These are phyloP conservation scores for Alternaria brassicicola DNA, from an alignment of 2,329 filamentous ascomycete genomes.

Conservation along the genomic window DNA sequence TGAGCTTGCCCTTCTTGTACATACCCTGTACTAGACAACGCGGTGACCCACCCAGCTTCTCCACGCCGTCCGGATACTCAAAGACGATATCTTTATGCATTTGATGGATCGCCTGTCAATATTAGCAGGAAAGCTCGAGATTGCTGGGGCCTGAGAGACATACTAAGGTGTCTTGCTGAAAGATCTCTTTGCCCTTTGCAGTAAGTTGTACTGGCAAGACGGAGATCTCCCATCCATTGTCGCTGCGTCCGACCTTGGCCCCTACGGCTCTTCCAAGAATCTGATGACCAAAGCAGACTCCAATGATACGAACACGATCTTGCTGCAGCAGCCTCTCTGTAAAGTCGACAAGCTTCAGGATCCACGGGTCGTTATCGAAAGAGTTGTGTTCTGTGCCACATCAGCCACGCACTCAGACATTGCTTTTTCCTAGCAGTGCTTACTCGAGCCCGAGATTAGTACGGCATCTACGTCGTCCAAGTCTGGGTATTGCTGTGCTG, in stretches of 20 bases:
- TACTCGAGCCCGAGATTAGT: conserved; percentile 75
- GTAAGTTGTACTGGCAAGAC: conserved; percentile 73
- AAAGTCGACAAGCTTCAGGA: conserved; percentile 73
- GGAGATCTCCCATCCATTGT: conserved; percentile 80
- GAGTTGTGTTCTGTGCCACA: conserved; percentile 66
- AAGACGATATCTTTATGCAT: conserved; percentile 84
- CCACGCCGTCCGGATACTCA: conserved; percentile 65
- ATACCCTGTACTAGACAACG: conserved; percentile 80
- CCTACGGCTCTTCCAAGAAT: conserved; percentile 78
- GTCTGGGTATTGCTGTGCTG: conserved; percentile 70
- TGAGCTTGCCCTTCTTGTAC: conserved; percentile 68
- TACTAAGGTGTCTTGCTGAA: conserved; percentile 69
- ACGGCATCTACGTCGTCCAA: conserved; percentile 80
- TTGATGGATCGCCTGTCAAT: conserved; percentile 71
- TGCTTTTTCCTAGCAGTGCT: conserved; percentile 15
- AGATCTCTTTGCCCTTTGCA: conserved; percentile 71
- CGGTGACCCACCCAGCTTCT: conserved; percentile 68
- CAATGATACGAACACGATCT: conserved; percentile 71
- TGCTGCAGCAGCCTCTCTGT: conserved; percentile 65
- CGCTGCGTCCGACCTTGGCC: conserved; percentile 68
- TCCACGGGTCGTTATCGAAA: conserved; percentile 78
- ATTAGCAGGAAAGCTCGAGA: not conserved
- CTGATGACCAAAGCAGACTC: conserved; percentile 88
- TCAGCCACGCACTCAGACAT: conserved; percentile 14
- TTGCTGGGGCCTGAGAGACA: conserved; percentile 23